phyloP scores from a whole-genome alignment of 78 protist genomes.

The Ministeria vibrans region DNA sequence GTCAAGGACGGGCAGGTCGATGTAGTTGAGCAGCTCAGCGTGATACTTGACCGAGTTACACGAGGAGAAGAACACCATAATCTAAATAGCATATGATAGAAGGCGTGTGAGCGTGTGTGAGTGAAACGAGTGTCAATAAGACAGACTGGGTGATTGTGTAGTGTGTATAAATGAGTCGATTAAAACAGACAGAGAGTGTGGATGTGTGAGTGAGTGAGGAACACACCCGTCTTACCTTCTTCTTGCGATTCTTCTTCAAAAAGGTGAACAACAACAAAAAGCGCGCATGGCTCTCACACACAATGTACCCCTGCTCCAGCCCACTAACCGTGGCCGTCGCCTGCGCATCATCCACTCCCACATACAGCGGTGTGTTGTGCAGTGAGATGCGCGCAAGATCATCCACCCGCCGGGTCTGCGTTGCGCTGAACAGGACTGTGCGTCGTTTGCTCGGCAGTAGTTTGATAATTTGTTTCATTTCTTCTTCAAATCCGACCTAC shows the following conservation, averaged over 20 bases:
- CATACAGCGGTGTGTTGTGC: constrained; percentile 57
- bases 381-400: constrained; percentile 86
- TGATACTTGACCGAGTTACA: constrained; percentile 88
- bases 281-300: constrained; percentile 76
- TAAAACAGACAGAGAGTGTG: too few relatives aligned
- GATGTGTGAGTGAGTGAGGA: too few relatives aligned
- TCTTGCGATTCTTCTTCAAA: constrained; percentile 80
- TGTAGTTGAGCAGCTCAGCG: constrained; percentile 96
- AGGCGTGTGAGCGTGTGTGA: too few relatives aligned
- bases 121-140: too few relatives aligned
- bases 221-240: too few relatives aligned
- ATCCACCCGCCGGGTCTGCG: constrained; percentile 89
- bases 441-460: constrained; percentile 87
- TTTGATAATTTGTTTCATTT: constrained; percentile 83
- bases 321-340: constrained; percentile 28
- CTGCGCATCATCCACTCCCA: constrained; percentile 72
- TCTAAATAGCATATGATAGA: too few relatives aligned
- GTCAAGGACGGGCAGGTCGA: constrained; percentile 90
- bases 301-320: constrained; percentile 93
- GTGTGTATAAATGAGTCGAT: too few relatives aligned
- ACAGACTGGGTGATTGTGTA: too few relatives aligned
- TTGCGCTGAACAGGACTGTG: constrained; percentile 96
- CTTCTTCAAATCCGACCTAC: constrained; percentile 87
- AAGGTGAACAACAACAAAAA: constrained; percentile 95
- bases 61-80: constrained; percentile 79